These are phyloP conservation scores for Colletotrichum godetiae DNA, from an alignment of 2,329 filamentous ascomycete genomes.

Conservation along the genomic window DNA sequence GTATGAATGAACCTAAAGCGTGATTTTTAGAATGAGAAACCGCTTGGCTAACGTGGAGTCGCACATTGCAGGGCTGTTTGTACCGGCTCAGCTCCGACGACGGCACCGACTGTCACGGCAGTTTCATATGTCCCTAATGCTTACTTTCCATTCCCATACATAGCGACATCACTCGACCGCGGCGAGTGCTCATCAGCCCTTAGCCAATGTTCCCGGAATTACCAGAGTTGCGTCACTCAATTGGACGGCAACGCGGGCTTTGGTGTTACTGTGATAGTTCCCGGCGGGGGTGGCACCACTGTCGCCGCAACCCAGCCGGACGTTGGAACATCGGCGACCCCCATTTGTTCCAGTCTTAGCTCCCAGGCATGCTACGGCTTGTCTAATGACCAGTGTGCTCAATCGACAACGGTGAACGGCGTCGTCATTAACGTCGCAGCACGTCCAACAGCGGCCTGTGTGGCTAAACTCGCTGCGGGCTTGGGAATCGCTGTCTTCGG, in stretches of 20 bases:
- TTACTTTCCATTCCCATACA: constrained; percentile 71
- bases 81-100: constrained; percentile 63
- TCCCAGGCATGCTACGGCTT: constrained; percentile 61
- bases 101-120: constrained; percentile 50
- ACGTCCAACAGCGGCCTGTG: constrained; percentile 24
- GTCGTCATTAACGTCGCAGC: constrained; percentile 34
- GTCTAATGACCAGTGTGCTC: constrained; percentile 52
- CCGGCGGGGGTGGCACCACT: constrained; percentile 64
- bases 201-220: constrained; percentile 64
- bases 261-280: constrained; percentile 67
- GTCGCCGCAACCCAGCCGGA: constrained; percentile 54
- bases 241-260: constrained; percentile 56
- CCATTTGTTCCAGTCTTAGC: constrained; percentile 67
- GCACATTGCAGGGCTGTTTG: constrained; percentile 58
- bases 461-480: constrained; percentile 33
- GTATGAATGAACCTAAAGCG: constrained; percentile 46
- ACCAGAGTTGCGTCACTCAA: constrained; percentile 62
- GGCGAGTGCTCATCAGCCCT: constrained; percentile 64
- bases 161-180: constrained; percentile 64
- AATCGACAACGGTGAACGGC: constrained; percentile 36
- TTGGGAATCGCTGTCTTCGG: constrained; percentile 32
- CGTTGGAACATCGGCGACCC: constrained; percentile 59
- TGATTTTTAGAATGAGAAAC: not conserved
- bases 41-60: constrained; percentile 1
- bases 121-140: constrained; percentile 66